These are phyloP conservation scores for Dactylonectria macrodidyma DNA, from an alignment of 2,329 filamentous ascomycete species.

Conservation along the genomic window DNA sequence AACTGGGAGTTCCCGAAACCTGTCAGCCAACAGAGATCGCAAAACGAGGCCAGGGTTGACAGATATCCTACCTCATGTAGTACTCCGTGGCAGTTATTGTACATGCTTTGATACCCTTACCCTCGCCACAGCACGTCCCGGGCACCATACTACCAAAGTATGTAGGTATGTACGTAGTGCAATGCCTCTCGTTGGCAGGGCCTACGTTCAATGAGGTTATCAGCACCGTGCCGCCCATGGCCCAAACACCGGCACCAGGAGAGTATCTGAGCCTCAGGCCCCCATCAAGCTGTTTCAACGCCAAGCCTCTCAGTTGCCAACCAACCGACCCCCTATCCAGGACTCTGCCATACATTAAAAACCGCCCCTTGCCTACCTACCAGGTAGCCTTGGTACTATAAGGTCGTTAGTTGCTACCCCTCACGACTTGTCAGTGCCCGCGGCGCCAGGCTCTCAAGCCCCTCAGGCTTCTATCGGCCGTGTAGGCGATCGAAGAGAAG, in stretches of 20 bases:
- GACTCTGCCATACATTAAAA: background rate
- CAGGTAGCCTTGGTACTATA: background rate
- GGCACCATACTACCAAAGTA: background rate
- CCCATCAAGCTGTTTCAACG: constrained; percentile 27
- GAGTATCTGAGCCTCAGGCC: background rate
- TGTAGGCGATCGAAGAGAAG: background rate
- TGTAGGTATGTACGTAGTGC: too few relatives aligned
- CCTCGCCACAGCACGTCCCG: constrained; percentile 1
- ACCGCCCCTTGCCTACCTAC: background rate
- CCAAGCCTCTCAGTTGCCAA: constrained; percentile 8
- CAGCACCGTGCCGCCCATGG: background rate
- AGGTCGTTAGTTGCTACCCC: background rate
- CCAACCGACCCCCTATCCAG: background rate
- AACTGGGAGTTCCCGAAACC: constrained; percentile 23
- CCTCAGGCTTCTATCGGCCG: constrained; percentile 2
- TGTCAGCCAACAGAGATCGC: constrained; percentile 9
- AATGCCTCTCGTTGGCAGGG: constrained; percentile 1
- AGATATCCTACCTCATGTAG: constrained; percentile 1
- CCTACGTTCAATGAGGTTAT: constrained; percentile 7
- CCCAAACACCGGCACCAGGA: background rate
- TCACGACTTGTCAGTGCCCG: background rate
- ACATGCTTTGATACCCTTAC: too few relatives aligned
- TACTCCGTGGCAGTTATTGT: background rate
- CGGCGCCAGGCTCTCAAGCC: constrained; percentile 5
- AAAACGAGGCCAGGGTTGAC: constrained; percentile 2